Conservation (phyloP, 345 rosid species). For the Gossypioides kirkii region DNA sequence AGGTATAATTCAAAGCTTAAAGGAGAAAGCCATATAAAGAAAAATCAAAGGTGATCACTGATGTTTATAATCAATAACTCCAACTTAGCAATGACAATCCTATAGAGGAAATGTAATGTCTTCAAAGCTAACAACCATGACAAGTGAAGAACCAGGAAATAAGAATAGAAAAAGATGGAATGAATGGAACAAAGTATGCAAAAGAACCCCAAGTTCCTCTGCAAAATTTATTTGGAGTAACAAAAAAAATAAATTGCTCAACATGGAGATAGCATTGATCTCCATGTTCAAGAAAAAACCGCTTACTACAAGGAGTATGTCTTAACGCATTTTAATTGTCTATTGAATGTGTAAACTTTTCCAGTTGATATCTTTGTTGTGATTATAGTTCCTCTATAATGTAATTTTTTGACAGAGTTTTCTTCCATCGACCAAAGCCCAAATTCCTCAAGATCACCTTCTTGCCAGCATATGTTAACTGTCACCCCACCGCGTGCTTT, state of each 20-base stretch:
- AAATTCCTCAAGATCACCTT: too few relatives aligned
- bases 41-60: neutral
- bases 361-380: too few relatives aligned
- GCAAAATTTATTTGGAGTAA: neutral
- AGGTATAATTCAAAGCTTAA: too few relatives aligned
- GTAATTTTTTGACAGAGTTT: too few relatives aligned
- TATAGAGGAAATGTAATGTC: neutral
- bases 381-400: too few relatives aligned
- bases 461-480: constrained; percentile 55
- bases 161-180: neutral
- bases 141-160: neutral
- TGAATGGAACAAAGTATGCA: neutral
- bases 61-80: neutral
- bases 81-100: too few relatives aligned
- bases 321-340: too few relatives aligned
- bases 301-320: too few relatives aligned
- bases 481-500: constrained; percentile 81
- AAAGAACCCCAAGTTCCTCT: neutral
- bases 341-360: too few relatives aligned
- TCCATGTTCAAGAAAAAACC: too few relatives aligned
- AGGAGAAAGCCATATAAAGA: neutral
- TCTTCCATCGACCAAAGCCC: too few relatives aligned
- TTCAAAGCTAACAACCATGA: neutral
- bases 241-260: neutral
- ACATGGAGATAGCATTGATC: neutral